Evolutionary conservation across 768 basidiomycete genomes (phyloP).

Genomic region (Boletus eberwhitei): DNA sequence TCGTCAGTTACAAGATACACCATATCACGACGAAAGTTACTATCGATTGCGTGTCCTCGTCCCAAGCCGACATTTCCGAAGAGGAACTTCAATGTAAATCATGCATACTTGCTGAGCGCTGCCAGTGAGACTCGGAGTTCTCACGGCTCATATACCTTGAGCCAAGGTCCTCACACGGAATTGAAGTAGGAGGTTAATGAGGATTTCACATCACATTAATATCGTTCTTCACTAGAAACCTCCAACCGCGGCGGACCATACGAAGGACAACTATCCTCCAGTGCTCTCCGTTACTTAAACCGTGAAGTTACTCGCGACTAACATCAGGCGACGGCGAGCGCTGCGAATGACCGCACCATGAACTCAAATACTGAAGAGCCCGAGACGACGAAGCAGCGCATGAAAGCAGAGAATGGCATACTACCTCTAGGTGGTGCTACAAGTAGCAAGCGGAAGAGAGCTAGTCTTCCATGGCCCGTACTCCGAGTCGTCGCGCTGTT

Average conservation of each 20-base stretch:
- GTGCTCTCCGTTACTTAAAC: background rate
- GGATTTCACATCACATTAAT: too few relatives aligned
- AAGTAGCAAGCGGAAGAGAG: slow-evolving; percentile 1
- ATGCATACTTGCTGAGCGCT: too few relatives aligned
- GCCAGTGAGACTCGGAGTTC: too few relatives aligned
- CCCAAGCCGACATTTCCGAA: too few relatives aligned
- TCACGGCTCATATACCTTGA: too few relatives aligned
- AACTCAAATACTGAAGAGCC: background rate
- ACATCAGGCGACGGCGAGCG: background rate
- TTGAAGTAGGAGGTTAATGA: background rate
- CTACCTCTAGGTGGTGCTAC: background rate
- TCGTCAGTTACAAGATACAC: background rate
- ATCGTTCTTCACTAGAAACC: too few relatives aligned
- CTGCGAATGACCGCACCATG: slow-evolving; percentile 2
- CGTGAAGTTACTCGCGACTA: background rate
- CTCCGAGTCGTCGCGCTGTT: slow-evolving; percentile 11
- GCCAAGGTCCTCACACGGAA: background rate
- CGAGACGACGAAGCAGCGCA: background rate
- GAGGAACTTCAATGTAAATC: background rate
- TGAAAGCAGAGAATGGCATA: background rate
- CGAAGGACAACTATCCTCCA: background rate
- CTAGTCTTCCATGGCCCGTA: slow-evolving; percentile 8
- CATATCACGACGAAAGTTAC: too few relatives aligned
- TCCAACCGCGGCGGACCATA: background rate
- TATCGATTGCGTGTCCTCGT: too few relatives aligned